These are phyloP conservation scores for Rhodomyrtus tomentosa DNA, from an alignment of 345 rosid species.

Conservation along the genomic window DNA sequence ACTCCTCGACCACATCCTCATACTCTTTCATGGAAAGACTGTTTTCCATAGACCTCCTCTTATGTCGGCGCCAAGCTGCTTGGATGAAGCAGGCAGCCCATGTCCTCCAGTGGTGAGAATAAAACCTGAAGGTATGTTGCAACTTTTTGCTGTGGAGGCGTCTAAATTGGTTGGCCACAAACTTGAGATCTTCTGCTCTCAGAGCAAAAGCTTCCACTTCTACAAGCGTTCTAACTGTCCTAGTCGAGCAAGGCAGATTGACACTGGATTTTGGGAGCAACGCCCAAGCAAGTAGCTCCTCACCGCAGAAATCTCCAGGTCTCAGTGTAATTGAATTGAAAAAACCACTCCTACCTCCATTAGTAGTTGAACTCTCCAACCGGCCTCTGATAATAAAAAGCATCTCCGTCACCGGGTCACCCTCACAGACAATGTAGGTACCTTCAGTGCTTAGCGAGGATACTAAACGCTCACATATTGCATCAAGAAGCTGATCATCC, in stretches of 20 bases:
- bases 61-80: constrained; percentile 81
- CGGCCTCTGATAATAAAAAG: constrained; percentile 80
- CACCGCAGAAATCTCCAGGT: constrained; percentile 93
- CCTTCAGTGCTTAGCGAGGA: constrained; percentile 76
- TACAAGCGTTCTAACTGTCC: constrained; percentile 73
- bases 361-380: constrained; percentile 84
- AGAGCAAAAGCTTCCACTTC: constrained; percentile 97
- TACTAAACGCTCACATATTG: constrained; percentile 80
- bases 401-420: constrained; percentile 90
- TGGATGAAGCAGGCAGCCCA: constrained; percentile 96
- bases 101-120: constrained; percentile 94
- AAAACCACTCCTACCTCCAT: constrained; percentile 93
- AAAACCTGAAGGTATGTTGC: constrained; percentile 82
- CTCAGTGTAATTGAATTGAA: constrained; percentile 69
- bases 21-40: constrained; percentile 37
- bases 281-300: constrained; percentile 95
- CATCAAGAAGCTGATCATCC: constrained; percentile 95
- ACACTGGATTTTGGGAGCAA: constrained; percentile 66
- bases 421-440: constrained; percentile 84
- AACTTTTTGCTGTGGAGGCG: constrained; percentile 91
- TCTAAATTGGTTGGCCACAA: constrained; percentile 85
- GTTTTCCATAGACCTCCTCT: constrained; percentile 45
- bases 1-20: constrained; percentile 2
- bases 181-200: constrained; percentile 82
- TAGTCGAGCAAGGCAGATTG: constrained; percentile 80